These are phyloP conservation scores for Zarea fungicola DNA, from an alignment of 2,329 filamentous ascomycete species.

Conservation along the genomic window DNA sequence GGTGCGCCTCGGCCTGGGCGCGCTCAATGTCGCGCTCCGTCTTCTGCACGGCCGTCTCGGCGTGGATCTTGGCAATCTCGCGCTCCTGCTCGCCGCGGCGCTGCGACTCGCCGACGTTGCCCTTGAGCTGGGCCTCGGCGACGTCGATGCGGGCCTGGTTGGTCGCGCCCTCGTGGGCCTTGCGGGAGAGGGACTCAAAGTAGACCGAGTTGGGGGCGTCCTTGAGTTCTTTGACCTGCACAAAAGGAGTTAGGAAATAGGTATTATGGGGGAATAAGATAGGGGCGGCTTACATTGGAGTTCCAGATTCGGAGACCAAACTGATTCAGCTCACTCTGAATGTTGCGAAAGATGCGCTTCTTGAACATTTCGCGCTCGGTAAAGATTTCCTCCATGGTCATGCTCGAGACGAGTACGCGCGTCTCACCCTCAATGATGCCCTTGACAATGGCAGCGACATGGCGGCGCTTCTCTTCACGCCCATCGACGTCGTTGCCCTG, in stretches of 20 bases:
- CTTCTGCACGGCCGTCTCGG: slow-evolving; percentile 77
- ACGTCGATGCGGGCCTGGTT: slow-evolving; percentile 71
- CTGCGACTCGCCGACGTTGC: slow-evolving; percentile 72
- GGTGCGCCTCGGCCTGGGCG: slow-evolving; percentile 68
- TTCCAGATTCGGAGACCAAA: slow-evolving; percentile 72
- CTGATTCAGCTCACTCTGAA: slow-evolving; percentile 72
- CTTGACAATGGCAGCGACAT: slow-evolving; percentile 81
- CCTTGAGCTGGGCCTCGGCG: slow-evolving; percentile 57
- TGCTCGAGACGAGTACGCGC: slow-evolving; percentile 72
- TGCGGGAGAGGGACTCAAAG: slow-evolving; percentile 74
- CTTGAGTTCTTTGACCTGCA: slow-evolving; percentile 69
- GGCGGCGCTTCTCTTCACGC: slow-evolving; percentile 36
- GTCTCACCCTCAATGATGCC: slow-evolving; percentile 89
- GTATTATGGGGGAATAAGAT: not conserved
- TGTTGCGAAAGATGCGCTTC: slow-evolving; percentile 66
- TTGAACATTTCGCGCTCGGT: slow-evolving; percentile 73
- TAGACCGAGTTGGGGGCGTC: slow-evolving; percentile 79
- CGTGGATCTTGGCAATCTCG: slow-evolving; percentile 82
- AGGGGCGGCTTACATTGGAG: slow-evolving; percentile 46
- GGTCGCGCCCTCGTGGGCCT: slow-evolving; percentile 78
- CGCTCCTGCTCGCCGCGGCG: slow-evolving; percentile 77
- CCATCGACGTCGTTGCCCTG: slow-evolving; percentile 53
- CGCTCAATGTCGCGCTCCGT: slow-evolving; percentile 81
- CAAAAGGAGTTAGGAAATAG: not conserved
- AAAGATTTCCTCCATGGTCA: slow-evolving; percentile 93